phyloP scores from a whole-genome alignment of 495 filamentous ascomycete genomes.

The Aspergillus egyptiacus region DNA sequence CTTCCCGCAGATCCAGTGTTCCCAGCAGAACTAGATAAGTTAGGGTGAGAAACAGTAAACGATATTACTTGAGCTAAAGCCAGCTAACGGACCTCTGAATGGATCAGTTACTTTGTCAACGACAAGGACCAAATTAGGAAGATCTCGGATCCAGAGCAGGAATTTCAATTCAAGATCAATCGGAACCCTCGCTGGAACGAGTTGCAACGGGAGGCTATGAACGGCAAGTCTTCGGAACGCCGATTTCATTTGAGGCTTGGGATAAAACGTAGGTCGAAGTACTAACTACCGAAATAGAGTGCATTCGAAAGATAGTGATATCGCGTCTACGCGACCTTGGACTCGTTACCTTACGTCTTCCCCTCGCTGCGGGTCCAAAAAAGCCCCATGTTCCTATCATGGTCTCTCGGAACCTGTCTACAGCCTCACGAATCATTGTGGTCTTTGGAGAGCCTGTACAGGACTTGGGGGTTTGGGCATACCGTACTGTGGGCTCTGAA shows the following conservation, averaged over 20 bases:
- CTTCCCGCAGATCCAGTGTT: constrained; percentile 68
- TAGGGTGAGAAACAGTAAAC: constrained; percentile 53
- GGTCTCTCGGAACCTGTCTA: constrained; percentile 48
- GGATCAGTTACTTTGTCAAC: constrained; percentile 62
- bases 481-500: constrained; percentile 53
- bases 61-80: not conserved
- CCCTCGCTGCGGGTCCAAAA: constrained; percentile 38
- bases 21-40: constrained; percentile 51
- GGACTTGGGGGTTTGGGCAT: constrained; percentile 69
- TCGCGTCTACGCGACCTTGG: constrained; percentile 54
- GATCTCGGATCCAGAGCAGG: constrained; percentile 56
- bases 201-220: constrained; percentile 61
- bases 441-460: constrained; percentile 65
- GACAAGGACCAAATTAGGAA: constrained; percentile 64
- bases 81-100: constrained; percentile 6
- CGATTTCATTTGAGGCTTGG: not conserved
- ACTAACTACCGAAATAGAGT: constrained; percentile 40
- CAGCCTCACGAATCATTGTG: constrained; percentile 62
- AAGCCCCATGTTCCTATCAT: constrained; percentile 65
- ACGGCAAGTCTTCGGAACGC: constrained; percentile 39
- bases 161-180: constrained; percentile 67
- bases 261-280: not conserved
- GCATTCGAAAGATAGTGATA: constrained; percentile 53
- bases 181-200: constrained; percentile 68
- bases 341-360: constrained; percentile 54